phyloP scores from a whole-genome alignment of 768 basidiomycete genomes.

The Trametes villosa region DNA sequence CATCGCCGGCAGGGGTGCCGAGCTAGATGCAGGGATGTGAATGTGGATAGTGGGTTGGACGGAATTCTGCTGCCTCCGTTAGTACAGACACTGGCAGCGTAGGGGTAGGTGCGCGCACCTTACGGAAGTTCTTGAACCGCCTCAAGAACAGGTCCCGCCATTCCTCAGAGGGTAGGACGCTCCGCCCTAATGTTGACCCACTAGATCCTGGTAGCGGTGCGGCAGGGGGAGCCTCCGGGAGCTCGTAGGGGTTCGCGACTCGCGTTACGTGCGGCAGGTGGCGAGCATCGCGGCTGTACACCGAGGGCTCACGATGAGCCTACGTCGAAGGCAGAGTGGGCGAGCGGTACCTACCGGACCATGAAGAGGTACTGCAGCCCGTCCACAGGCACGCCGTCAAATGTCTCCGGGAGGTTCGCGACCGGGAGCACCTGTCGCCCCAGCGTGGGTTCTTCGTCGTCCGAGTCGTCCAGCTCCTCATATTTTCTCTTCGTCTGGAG shows the following conservation, averaged over 20 bases:
- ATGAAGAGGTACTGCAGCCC: constrained; percentile 83
- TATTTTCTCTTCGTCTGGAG: constrained; percentile 56
- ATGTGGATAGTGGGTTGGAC: constrained; percentile 62
- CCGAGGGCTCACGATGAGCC: neutral
- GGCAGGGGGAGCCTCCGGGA: constrained; percentile 32
- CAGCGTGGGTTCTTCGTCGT: constrained; percentile 64
- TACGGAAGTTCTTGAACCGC: constrained; percentile 68
- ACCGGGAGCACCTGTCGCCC: constrained; percentile 81
- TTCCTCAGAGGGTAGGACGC: constrained; percentile 60
- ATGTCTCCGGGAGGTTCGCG: constrained; percentile 75
- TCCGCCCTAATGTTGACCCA: constrained; percentile 12
- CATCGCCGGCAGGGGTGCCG: constrained; percentile 63
- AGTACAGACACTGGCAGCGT: constrained; percentile 3
- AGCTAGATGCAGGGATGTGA: constrained; percentile 36
- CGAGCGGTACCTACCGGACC: constrained; percentile 58
- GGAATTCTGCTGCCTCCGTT: constrained; percentile 54
- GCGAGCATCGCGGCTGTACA: constrained; percentile 69
- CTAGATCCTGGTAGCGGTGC: constrained; percentile 20
- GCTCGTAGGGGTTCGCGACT: constrained; percentile 70
- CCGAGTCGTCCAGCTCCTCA: constrained; percentile 52
- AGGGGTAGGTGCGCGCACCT: constrained; percentile 46
- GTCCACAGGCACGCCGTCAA: constrained; percentile 65
- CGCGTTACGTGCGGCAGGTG: constrained; percentile 65
- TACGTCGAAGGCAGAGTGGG: constrained; percentile 12
- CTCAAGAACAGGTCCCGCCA: constrained; percentile 65